Evolutionary conservation across 2,329 filamentous ascomycete genomes (phyloP).

Genomic region (Colletotrichum tropicale): DNA sequence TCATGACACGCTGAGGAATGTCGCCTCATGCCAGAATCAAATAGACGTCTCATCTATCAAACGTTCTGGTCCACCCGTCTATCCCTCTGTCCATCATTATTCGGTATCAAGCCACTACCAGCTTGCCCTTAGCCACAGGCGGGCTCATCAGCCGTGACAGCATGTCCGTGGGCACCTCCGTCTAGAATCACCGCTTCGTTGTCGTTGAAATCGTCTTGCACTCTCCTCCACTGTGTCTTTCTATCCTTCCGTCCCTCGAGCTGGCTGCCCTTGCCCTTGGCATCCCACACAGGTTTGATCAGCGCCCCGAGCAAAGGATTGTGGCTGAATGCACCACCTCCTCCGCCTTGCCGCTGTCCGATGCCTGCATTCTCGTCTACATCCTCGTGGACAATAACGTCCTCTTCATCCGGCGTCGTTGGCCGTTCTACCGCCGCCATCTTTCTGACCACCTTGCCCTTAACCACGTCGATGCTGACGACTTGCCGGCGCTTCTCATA

Average conservation of each 20-base stretch:
- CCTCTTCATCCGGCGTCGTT: conserved; percentile 51
- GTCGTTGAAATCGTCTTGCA: conserved; percentile 64
- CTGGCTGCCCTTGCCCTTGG: conserved; percentile 54
- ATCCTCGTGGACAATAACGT: conserved; percentile 11
- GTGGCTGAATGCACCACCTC: conserved; percentile 67
- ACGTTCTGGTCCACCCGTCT: not conserved
- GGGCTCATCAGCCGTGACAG: conserved; percentile 39
- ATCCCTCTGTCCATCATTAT: not conserved
- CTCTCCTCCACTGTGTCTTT: conserved; percentile 58
- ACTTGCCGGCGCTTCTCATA: conserved; percentile 89
- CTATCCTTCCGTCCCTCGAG: conserved; percentile 47
- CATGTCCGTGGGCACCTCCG: conserved; percentile 55
- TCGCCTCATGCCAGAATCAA: not conserved
- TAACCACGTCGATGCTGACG: conserved; percentile 81
- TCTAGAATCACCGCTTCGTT: conserved; percentile 65
- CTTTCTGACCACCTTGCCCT: conserved; percentile 75
- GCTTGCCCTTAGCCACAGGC: conserved; percentile 35
- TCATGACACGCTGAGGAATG: not conserved
- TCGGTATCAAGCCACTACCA: not conserved
- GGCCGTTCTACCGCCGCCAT: conserved; percentile 69
- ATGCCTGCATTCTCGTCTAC: conserved; percentile 29
- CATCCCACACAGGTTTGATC: conserved; percentile 67
- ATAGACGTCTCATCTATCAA: not conserved
- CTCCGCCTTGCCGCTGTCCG: conserved; percentile 22
- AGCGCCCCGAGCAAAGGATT: conserved; percentile 71